Evolutionary conservation across 2,329 filamentous ascomycete genomes (phyloP), one percentile per base, ranked within the genome.

Genomic region (Clonostachys byssicola): DNA sequence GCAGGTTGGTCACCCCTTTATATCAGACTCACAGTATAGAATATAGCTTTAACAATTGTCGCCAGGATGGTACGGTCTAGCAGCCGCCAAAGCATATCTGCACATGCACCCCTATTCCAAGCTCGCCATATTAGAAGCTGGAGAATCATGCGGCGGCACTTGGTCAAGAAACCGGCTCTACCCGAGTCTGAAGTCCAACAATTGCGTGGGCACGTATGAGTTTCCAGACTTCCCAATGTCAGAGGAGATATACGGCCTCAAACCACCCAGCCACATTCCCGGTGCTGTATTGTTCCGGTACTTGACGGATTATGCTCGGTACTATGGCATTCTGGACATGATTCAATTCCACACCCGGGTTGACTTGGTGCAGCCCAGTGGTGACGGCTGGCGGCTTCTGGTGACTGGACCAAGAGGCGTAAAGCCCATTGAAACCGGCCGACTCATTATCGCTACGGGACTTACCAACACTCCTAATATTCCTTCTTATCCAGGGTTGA

Each of bases 151-250:
- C 70, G 88, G 88, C 2, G 88, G 88, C 5, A 81, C 83, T n/a
- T 91, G 87, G 88, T 78, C 82, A 9, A 70, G 79, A 47, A 70
- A 86, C 39, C 77, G 86, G 2, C 65, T 89, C 1, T 86, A 91
- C 60, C 78, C 82, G 0, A 82, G 81, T 2, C 72, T 92, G 43
- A 86, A 83, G 56, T 83, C 80, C 44, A 92, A 92, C 64, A 91
- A 91, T 57, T 76, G 89, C 60, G 62, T 85, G 12, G 86, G 87
- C 5, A 86, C 81, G 0, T 89, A 85, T 54, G 85, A 92, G 61
- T 90, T 80, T 56, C 80, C 81, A 1, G 88, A 89, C 55, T 89
- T 88, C 50, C 85, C 85, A 14, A 85, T 92, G 81, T 71, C 75
- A 48, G 63, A 67, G 8, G 73, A 73, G 17, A 72, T 65, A 0